phyloP scores from a whole-genome alignment of 1,284 basidiomycete species.

The Melampsora americana region DNA sequence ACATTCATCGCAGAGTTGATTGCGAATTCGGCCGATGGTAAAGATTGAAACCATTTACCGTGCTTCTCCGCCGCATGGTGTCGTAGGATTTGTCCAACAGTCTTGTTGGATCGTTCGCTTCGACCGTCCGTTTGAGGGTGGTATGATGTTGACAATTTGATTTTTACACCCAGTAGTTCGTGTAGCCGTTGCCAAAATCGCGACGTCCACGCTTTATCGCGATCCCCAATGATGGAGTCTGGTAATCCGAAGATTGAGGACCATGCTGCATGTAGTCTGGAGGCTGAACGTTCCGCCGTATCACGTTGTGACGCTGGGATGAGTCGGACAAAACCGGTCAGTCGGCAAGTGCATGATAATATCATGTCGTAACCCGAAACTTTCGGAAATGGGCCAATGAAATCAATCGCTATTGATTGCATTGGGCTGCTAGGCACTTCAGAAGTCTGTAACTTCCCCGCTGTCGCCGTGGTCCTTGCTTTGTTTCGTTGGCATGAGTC shows the following conservation, averaged over 20 bases:
- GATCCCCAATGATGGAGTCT: not conserved
- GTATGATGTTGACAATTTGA: slow-evolving; percentile 3
- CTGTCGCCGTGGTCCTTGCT: not conserved
- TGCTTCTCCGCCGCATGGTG: slow-evolving; percentile 29
- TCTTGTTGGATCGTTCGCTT: too few species aligned
- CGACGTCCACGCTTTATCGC: slow-evolving; percentile 45
- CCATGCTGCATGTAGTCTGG: not conserved
- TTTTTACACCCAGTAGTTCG: slow-evolving; percentile 44
- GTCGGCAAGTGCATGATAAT: not conserved
- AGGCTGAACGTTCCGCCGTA: not conserved
- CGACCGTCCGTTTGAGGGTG: slow-evolving; percentile 17
- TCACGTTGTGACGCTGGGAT: not conserved
- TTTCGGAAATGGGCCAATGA: not conserved
- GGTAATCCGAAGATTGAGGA: not conserved
- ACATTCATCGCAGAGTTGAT: slow-evolving; percentile 44
- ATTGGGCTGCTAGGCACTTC: not conserved
- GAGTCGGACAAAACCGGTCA: not conserved
- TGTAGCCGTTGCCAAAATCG: slow-evolving; percentile 50
- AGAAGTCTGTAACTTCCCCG: not conserved
- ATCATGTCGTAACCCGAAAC: not conserved
- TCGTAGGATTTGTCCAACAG: slow-evolving; percentile 49
- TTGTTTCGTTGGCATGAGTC: not conserved
- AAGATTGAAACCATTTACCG: slow-evolving; percentile 43
- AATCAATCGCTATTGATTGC: not conserved
- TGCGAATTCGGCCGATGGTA: slow-evolving; percentile 25